Conservation (phyloP, 176 grass and related monocot species). For the Puya raimondii region DNA sequence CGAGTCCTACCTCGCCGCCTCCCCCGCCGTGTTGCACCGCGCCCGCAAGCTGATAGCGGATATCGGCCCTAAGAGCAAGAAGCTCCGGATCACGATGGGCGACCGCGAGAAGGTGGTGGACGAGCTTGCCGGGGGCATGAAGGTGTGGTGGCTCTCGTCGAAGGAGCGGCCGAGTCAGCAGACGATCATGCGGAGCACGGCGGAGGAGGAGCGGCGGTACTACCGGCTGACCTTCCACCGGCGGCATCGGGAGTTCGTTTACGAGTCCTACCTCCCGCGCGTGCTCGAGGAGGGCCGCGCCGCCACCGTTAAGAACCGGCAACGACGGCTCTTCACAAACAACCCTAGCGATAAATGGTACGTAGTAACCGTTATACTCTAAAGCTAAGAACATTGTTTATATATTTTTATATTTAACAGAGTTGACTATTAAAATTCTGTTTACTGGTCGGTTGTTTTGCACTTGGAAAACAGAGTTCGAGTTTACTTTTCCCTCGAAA, state of each 20-base stretch:
- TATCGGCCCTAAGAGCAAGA: slow-evolving; percentile 33
- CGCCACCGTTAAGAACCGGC: slow-evolving; percentile 32
- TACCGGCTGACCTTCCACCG: slow-evolving; percentile 47
- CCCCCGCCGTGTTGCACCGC: slow-evolving; percentile 17
- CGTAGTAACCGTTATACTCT: too few species aligned
- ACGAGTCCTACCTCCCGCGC: slow-evolving; percentile 29
- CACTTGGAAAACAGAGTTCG: too few species aligned
- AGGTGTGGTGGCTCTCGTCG: slow-evolving; percentile 41
- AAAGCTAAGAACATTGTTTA: too few species aligned
- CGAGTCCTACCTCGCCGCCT: slow-evolving; percentile 50
- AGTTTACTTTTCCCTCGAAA: too few species aligned
- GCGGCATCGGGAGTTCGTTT: slow-evolving; percentile 32
- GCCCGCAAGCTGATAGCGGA: slow-evolving; percentile 47
- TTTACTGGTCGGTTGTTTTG: too few species aligned
- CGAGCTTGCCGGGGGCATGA: slow-evolving; percentile 23
- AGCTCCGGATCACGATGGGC: slow-evolving; percentile 36
- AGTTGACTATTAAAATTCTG: too few species aligned
- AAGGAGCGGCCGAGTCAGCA: neutral
- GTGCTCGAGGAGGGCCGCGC: slow-evolving; percentile 34
- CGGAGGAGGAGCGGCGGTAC: slow-evolving; percentile 15
- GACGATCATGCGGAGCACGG: slow-evolving; percentile 18
- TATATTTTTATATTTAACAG: too few species aligned
- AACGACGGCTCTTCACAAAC: slow-evolving; percentile 66
- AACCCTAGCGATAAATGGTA: neutral
- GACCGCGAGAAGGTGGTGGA: slow-evolving; percentile 56